Base-by-base conservation (phyloP, 176 grass and related monocot species). In the Oryza glumipatula region DNA sequence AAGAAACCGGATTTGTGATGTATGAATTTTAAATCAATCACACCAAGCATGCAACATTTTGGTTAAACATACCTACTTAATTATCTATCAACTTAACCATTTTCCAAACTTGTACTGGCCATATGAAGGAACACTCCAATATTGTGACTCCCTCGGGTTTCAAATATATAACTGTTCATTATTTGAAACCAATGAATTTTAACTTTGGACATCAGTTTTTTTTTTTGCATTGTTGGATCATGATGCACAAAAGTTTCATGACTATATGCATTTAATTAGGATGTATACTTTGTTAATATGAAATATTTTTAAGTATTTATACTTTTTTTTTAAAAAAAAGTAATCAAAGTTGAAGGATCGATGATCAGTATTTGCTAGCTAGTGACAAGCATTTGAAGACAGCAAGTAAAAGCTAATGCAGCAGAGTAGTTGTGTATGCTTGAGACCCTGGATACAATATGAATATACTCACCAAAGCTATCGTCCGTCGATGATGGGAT, bases 401-500 rank as follows among this genome's bases (percentile, higher is more conserved):
- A 44, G 43, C 1, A 44, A 44, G 43, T 44, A 44, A 44, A 44
- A 43, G 41, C 41, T 43, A 43, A 36, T 67, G 11, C 28, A 39
- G 38, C 6, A 48, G n/a, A 28, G 28, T 21, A 71, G 7, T 14
- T 65, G 6, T 87, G 21, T n/a, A 63, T 32, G 36, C 26, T 78
- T 43, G 43, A 23, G 2, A 8, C 58, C 58, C 8, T 63, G 8
- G 16, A 44, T 77, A 77, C 6, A 13, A 19, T 64, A 15, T 3
- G 44, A n/a, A 44, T 77, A 9, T 79, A 76, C 95, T 98, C 46
- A 98, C 95, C 95, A 88, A 92, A 98, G 38, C 45, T 88, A 82
- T 94, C 68, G 67, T 98, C 76, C 1, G 95, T 98, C 72, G 93
- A 88, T 73, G 89, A 83, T 4, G 95, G 95, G 88, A 98, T 88